phyloP scores from a whole-genome alignment of 2,329 filamentous ascomycete genomes.

The Onygenales sp. region DNA sequence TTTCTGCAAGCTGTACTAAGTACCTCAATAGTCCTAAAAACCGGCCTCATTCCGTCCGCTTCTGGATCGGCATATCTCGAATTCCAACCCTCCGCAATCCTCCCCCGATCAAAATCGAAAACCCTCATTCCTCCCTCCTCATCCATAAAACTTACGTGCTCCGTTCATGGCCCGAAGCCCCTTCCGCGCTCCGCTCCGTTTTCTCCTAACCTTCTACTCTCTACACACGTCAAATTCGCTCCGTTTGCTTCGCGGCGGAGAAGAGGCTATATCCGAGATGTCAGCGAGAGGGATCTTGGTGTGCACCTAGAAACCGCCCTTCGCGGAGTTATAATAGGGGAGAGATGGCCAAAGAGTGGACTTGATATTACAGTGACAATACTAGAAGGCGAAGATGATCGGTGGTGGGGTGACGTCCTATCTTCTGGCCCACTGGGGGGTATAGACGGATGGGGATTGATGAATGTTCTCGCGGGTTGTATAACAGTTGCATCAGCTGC shows the following conservation, averaged over 20 bases:
- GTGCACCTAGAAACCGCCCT: conserved; percentile 87
- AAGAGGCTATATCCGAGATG: conserved; percentile 76
- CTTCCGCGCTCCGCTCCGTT: conserved; percentile 84
- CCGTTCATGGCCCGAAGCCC: conserved; percentile 85
- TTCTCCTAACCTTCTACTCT: conserved; percentile 82
- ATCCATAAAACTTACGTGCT: conserved; percentile 83
- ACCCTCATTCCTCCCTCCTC: conserved; percentile 46
- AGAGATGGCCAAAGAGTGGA: conserved; percentile 96
- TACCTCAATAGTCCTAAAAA: conserved; percentile 62
- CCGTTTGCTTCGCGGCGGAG: conserved; percentile 81
- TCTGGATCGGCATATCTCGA: conserved; percentile 71
- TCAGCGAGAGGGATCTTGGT: conserved; percentile 77
- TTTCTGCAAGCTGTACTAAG: neutral
- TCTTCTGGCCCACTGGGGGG: conserved; percentile 33
- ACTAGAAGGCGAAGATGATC: conserved; percentile 83
- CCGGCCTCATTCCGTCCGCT: conserved; percentile 83
- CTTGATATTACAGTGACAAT: conserved; percentile 93
- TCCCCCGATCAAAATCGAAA: conserved; percentile 33
- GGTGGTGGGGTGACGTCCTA: conserved; percentile 50
- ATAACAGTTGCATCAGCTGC: conserved; percentile 91
- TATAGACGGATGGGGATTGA: conserved; percentile 69
- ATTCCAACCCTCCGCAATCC: conserved; percentile 40
- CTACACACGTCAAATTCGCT: conserved; percentile 91
- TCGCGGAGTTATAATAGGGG: conserved; percentile 79
- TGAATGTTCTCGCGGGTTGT: conserved; percentile 85